Evolutionary conservation across 2,329 filamentous ascomycete genomes (phyloP).

Genomic region (Colletotrichum chrysophilum): DNA sequence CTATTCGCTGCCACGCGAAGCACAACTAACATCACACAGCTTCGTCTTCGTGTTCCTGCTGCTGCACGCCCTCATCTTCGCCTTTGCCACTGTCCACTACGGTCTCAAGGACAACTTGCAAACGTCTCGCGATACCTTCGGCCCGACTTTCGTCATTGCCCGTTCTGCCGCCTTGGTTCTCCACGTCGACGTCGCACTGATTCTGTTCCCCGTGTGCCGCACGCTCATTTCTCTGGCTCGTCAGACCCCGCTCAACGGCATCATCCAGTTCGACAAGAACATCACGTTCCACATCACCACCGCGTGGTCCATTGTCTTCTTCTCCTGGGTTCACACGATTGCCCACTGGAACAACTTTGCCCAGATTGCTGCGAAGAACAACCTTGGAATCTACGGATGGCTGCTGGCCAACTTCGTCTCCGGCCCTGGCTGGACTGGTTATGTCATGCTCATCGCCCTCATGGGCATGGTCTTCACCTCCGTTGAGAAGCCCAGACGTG

Average conservation of each 20-base stretch:
- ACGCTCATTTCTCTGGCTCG: constrained; percentile 82
- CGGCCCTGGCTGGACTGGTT: constrained; percentile 85
- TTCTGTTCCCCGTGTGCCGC: constrained; percentile 83
- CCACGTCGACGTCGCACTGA: constrained; percentile 80
- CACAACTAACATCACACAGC: constrained; percentile 43
- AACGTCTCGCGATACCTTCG: constrained; percentile 70
- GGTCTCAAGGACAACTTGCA: constrained; percentile 77
- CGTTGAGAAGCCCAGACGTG: constrained; percentile 76
- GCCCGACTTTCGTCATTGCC: constrained; percentile 78
- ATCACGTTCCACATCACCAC: constrained; percentile 87
- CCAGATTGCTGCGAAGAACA: constrained; percentile 75
- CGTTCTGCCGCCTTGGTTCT: constrained; percentile 77
- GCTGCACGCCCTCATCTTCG: constrained; percentile 77
- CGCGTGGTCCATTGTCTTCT: constrained; percentile 88
- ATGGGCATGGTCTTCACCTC: constrained; percentile 82
- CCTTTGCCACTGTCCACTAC: constrained; percentile 82
- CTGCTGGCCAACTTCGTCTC: constrained; percentile 78
- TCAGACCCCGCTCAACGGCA: constrained; percentile 82
- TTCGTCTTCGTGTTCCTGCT: constrained; percentile 79
- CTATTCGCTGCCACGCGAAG: background rate
- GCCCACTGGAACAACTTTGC: constrained; percentile 90
- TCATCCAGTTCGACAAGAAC: constrained; percentile 89
- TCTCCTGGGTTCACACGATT: constrained; percentile 84
- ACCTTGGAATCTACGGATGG: constrained; percentile 79
- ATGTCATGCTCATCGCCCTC: constrained; percentile 80